These are phyloP conservation scores for Pestalotiopsis sp. DNA, from an alignment of 2,329 filamentous ascomycete genomes.

Conservation along the genomic window DNA sequence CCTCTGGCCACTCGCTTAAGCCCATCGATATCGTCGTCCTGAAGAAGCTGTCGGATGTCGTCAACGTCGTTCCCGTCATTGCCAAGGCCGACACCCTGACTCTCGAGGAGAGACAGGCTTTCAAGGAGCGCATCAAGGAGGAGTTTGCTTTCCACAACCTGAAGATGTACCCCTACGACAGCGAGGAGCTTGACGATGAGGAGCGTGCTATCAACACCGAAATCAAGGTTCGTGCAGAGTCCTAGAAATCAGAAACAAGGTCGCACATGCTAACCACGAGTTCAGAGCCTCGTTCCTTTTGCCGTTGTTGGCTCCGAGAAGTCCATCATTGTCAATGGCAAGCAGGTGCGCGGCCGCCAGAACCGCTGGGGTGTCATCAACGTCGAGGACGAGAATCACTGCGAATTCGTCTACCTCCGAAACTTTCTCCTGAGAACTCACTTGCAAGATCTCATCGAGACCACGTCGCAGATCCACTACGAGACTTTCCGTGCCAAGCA, in stretches of 20 bases:
- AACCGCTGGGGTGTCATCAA: slow-evolving; percentile 99
- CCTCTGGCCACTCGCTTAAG: slow-evolving; percentile 96
- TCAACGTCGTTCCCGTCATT: slow-evolving; percentile 98
- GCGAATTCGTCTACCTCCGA: slow-evolving; percentile 97
- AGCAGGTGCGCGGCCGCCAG: slow-evolving; percentile 95
- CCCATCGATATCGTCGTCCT: slow-evolving; percentile 99
- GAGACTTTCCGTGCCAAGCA: slow-evolving; percentile 99
- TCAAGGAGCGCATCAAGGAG: slow-evolving; percentile 99
- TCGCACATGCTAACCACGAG: background rate
- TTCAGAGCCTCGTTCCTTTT: slow-evolving; percentile 88
- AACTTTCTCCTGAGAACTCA: slow-evolving; percentile 99
- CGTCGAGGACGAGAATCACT: slow-evolving; percentile 98
- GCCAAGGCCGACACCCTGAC: slow-evolving; percentile 97
- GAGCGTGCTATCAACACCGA: slow-evolving; percentile 90
- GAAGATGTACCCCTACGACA: slow-evolving; percentile 99
- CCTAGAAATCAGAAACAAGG: background rate
- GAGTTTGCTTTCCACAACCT: slow-evolving; percentile 99
- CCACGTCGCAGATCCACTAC: slow-evolving; percentile 99
- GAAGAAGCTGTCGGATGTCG: slow-evolving; percentile 99
- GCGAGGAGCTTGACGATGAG: slow-evolving; percentile 97
- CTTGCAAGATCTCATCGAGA: slow-evolving; percentile 98
- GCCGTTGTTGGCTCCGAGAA: slow-evolving; percentile 98
- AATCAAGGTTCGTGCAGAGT: slow-evolving; percentile 74
- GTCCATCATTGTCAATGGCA: slow-evolving; percentile 94
- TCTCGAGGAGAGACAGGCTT: slow-evolving; percentile 88